Evolutionary conservation across 2,329 filamentous ascomycete species (phyloP), one percentile per base, ranked within the genome.

Genomic region (Aspergillus phoenicis): DNA sequence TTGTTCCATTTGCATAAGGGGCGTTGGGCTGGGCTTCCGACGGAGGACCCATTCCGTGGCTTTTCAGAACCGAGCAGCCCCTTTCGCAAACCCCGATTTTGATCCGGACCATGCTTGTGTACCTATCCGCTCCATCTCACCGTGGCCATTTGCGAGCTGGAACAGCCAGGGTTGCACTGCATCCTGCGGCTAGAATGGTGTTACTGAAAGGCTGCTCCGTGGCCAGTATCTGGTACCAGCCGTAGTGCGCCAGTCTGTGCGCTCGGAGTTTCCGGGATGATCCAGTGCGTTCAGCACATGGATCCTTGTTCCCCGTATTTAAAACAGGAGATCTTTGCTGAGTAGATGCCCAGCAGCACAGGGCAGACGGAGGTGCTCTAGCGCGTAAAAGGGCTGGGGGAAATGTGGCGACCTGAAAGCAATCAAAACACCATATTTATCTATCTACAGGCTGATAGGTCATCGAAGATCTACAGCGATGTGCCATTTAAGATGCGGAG

Each of bases 151-250:
- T 11, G 30, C 45, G 39, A 20, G 41, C 41, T 63, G 57, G 53
- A 54, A 61, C 57, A 20, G 20, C 36, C 54, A 57, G 49, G 57
- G 60, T 64, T 54, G 61, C 52, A 65, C 59, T 59, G 59, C 51
- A 53, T 57, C 30, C 54, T 57, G 48, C 39, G 52, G 54, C 38
- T 48, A 26, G 22, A 41, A 22, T 49, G 38, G 5, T 24, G 51
- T 38, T 54, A 30, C 15, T 47, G 47, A 20, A 51, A 51, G 33
- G 26, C 47, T 33, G 47, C 43, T 30, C 33, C 26, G 39, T 55
- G 53, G 33, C 47, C 47, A 51, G n/a, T 51, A 36, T 36, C 33
- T 36, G 33, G 33, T 36, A n/a, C 47, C 8, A 30, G 47, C 47
- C 15, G n/a, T 51, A 15, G 26, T 45, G 26, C 13, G 24, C 39